These are phyloP conservation scores for Antarctomyces pellizariae DNA, from an alignment of 495 filamentous ascomycete genomes.

Conservation along the genomic window DNA sequence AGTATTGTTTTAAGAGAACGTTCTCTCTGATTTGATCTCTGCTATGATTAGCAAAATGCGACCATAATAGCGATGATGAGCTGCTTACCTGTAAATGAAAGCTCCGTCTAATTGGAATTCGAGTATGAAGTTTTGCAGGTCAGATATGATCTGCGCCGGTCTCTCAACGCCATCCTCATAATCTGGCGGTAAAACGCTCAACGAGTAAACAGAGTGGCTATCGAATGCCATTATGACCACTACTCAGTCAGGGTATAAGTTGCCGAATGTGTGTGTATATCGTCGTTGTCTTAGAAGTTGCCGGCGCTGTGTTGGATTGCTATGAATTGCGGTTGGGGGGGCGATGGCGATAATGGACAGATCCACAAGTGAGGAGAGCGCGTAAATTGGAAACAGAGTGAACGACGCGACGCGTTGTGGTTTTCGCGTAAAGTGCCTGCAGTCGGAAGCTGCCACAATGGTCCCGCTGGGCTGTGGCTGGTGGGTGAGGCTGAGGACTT, in stretches of 20 bases:
- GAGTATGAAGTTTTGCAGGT: conserved; percentile 63
- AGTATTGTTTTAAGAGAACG: conserved; percentile 82
- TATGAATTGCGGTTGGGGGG: too few relatives aligned
- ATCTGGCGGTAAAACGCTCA: conserved; percentile 53
- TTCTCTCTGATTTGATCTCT: conserved; percentile 95
- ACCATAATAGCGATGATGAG: not conserved
- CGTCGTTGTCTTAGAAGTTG: not conserved
- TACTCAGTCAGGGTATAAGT: too few relatives aligned
- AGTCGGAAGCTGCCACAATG: conserved; percentile 10
- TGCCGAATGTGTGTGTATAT: too few relatives aligned
- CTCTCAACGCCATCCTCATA: conserved; percentile 28
- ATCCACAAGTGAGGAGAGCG: conserved; percentile 10
- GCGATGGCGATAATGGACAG: too few relatives aligned
- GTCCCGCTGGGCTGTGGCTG: too few relatives aligned
- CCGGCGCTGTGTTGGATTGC: not conserved
- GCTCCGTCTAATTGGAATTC: conserved; percentile 90
- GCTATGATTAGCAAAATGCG: conserved; percentile 9
- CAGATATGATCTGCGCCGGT: conserved; percentile 32
- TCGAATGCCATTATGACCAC: conserved; percentile 64
- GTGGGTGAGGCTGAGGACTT: too few relatives aligned
- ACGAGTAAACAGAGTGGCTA: conserved; percentile 59
- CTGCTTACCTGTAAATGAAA: conserved; percentile 74
- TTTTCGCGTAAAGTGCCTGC: conserved; percentile 25
- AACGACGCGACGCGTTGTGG: conserved; percentile 10
- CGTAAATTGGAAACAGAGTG: conserved; percentile 14